Percentiles rank a stretch among this genome's conserved stretches.
phyloP scores from a whole-genome alignment of 129 eudicot genomes.

The Gnaphalium uliginosum region DNA sequence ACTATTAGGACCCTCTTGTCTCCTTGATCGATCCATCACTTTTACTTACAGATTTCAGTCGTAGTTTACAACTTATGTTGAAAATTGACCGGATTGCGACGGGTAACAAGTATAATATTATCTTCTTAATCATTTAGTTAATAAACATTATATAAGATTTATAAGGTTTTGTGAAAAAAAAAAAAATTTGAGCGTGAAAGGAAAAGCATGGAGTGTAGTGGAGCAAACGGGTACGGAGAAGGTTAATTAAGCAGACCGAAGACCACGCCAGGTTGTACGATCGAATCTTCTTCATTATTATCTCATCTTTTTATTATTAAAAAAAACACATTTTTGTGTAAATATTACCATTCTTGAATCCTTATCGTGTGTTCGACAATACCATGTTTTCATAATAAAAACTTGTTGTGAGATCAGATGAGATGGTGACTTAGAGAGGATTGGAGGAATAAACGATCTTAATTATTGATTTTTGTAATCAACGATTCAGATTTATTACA shows the following conservation, averaged over 20 bases:
- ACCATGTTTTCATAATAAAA: no score
- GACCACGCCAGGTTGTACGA: constrained; percentile 38
- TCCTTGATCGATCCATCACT: background rate
- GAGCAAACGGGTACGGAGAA: constrained; percentile 32
- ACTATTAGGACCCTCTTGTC: constrained; percentile 22
- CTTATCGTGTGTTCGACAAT: no score
- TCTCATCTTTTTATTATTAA: background rate
- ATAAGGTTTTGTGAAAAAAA: no score
- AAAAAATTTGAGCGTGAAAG: constrained; percentile 6
- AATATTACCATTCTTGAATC: no score
- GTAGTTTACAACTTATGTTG: background rate
- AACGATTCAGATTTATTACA: no score
- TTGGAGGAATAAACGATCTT: no score
- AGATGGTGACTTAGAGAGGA: no score
- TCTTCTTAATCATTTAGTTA: no score
- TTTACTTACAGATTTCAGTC: constrained; percentile 11
- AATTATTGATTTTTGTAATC: no score
- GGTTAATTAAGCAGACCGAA: background rate
- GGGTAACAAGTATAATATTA: background rate
- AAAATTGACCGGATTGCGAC: constrained; percentile 13
- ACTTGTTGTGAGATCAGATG: no score
- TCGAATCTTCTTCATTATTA: constrained; percentile 7
- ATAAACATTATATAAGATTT: no score
- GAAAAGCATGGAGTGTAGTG: constrained; percentile 21
- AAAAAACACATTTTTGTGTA: no score